Conservation (phyloP, 495 filamentous ascomycete genomes). For the Bacidia gigantensis region DNA sequence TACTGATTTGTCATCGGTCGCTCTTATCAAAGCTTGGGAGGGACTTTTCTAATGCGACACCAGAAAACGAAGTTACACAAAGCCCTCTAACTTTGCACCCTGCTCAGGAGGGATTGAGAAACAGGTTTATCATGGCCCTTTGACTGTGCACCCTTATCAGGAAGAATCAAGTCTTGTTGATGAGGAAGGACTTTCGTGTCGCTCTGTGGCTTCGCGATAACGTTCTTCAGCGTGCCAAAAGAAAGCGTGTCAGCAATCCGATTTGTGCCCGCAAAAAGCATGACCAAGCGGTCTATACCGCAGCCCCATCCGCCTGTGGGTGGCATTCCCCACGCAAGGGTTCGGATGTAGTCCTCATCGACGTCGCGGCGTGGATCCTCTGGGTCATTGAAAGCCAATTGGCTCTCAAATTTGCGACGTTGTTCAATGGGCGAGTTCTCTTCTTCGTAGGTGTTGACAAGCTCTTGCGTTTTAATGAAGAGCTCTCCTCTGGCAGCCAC, state of each 20-base stretch:
- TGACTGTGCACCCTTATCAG: too few species aligned
- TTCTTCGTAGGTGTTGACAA: conserved; percentile 95
- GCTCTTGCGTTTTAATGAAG: conserved; percentile 64
- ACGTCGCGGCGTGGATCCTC: conserved; percentile 33
- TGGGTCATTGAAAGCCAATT: conserved; percentile 32
- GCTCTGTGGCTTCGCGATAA: conserved; percentile 22
- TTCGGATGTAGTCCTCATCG: conserved; percentile 74
- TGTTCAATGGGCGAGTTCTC: conserved; percentile 89
- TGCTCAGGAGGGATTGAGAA: too few species aligned
- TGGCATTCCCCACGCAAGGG: conserved; percentile 75
- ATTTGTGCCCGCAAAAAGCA: conserved; percentile 66
- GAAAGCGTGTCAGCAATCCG: conserved; percentile 71
- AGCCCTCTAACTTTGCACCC: too few species aligned
- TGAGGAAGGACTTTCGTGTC: too few species aligned
- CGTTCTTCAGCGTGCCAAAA: conserved; percentile 75
- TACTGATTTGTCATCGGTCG: too few species aligned
- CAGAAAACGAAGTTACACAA: neutral
- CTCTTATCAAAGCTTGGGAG: neutral
- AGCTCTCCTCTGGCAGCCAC: conserved; percentile 77
- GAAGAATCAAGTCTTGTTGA: too few species aligned
- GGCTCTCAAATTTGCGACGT: conserved; percentile 63
- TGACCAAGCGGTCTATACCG: conserved; percentile 76
- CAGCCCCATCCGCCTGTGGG: conserved; percentile 95
- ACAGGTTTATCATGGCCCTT: too few species aligned
- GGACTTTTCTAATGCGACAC: neutral